Percentiles rank a stretch among this genome's conserved stretches.
Conservation (phyloP, 2,329 filamentous ascomycete genomes). For the Lasiodiplodia gonubiensis region DNA sequence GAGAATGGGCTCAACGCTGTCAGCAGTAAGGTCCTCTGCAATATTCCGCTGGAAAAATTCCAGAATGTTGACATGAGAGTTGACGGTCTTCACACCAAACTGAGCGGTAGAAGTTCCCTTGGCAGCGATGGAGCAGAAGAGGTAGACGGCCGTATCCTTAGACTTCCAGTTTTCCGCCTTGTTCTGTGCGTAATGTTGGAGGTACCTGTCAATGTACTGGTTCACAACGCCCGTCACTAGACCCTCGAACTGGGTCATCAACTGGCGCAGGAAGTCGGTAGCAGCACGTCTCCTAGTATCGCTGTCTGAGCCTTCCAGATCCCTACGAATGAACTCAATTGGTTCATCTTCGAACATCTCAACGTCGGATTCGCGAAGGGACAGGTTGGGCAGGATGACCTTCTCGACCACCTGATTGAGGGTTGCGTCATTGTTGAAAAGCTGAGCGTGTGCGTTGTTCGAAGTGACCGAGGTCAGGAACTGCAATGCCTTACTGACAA, state of each 20-base stretch:
- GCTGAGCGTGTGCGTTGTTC: constrained; percentile 75
- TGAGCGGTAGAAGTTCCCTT: constrained; percentile 86
- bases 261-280: constrained; percentile 88
- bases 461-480: constrained; percentile 90
- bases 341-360: constrained; percentile 98
- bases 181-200: constrained; percentile 73
- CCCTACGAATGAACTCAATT: constrained; percentile 95
- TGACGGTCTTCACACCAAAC: constrained; percentile 89
- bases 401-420: constrained; percentile 91
- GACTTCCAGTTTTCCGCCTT: constrained; percentile 82
- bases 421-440: constrained; percentile 82
- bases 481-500: constrained; percentile 92
- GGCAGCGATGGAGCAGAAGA: constrained; percentile 92
- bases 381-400: constrained; percentile 92
- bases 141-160: constrained; percentile 97
- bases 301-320: constrained; percentile 94
- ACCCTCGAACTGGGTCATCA: constrained; percentile 86
- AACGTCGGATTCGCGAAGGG: constrained; percentile 87
- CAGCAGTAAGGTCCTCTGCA: constrained; percentile 81
- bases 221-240: constrained; percentile 87
- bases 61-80: constrained; percentile 79
- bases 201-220: constrained; percentile 84
- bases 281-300: constrained; percentile 91
- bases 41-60: constrained; percentile 95
- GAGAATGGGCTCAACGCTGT: constrained; percentile 77